A percentile compares a stretch with the other conserved stretches of the same genome.
Conservation (phyloP, 805 yeast genomes). For the Kluyveromyces dobzhanskii region DNA sequence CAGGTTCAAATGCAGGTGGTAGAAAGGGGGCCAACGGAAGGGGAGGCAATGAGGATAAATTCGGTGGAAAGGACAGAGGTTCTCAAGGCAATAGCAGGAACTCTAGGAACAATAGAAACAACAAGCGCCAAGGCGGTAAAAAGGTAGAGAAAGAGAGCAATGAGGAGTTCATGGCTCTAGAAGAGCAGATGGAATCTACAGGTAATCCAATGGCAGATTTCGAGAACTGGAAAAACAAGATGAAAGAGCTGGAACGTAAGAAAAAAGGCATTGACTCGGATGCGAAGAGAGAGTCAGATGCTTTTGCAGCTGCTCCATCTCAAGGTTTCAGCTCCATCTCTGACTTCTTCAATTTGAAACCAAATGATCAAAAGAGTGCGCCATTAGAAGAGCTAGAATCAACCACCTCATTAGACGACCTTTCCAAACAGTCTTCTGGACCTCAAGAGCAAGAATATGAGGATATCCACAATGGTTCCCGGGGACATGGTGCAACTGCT, state of each 20-base stretch:
- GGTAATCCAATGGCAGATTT: constrained; percentile 34
- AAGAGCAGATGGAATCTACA: constrained; percentile 25
- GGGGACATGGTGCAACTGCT: not conserved
- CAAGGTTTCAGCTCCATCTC: constrained; percentile 23
- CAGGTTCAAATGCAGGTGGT: constrained; percentile 6
- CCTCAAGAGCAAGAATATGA: not conserved
- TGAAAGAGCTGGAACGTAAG: constrained; percentile 30
- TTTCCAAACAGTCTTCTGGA: too few species aligned
- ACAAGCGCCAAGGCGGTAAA: constrained; percentile 11
- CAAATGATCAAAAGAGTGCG: constrained; percentile 6
- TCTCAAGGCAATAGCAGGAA: constrained; percentile 7
- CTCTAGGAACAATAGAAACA: constrained; percentile 10
- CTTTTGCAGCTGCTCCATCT: constrained; percentile 6
- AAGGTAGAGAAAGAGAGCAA: constrained; percentile 24
- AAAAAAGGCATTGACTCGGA: constrained; percentile 24
- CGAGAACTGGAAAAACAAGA: constrained; percentile 33
- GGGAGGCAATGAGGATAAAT: not conserved
- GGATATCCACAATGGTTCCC: not conserved
- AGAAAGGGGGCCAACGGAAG: constrained; percentile 7
- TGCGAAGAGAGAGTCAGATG: constrained; percentile 2
- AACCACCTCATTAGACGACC: constrained; percentile 4
- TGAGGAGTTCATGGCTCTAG: constrained; percentile 28
- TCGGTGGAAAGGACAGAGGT: not conserved
- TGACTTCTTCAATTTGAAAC: constrained; percentile 22
- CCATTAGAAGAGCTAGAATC: constrained; percentile 9